phyloP scores from a whole-genome alignment of 148 eudicot genomes.

The Vaccinium macrocarpon region DNA sequence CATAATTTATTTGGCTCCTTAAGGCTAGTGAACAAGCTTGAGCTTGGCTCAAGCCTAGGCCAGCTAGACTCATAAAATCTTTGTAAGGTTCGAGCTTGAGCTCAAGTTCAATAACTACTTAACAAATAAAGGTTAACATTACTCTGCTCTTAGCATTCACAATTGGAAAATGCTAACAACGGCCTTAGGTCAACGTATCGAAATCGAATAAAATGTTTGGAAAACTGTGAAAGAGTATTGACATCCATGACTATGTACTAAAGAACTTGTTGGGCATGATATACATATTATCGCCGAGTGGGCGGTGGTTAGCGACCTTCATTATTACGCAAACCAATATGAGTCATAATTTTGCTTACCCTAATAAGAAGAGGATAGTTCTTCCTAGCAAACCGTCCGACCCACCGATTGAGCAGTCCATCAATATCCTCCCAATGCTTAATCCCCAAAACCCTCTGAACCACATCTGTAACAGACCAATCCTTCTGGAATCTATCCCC shows the following conservation, averaged over 20 bases:
- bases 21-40: not conserved
- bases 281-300: too few species aligned
- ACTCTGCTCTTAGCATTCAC: not conserved
- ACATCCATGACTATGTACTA: too few species aligned
- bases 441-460: slow-evolving; percentile 41
- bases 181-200: too few species aligned
- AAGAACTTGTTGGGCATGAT: too few species aligned
- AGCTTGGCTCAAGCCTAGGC: not conserved
- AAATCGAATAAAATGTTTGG: too few species aligned
- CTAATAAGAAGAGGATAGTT: slow-evolving; percentile 71
- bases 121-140: not conserved
- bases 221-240: too few species aligned
- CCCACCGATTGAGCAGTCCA: slow-evolving; percentile 77
- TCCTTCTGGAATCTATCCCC: slow-evolving; percentile 83
- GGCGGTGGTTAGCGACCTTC: not conserved
- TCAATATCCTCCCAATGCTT: slow-evolving; percentile 55
- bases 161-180: too few species aligned
- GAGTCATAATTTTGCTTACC: slow-evolving; percentile 25
- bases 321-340: not conserved
- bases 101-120: not conserved
- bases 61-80: not conserved
- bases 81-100: not conserved
- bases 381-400: slow-evolving; percentile 79
- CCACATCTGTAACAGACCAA: slow-evolving; percentile 70
- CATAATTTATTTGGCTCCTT: not conserved